Evolutionary conservation across 2,329 filamentous ascomycete species (phyloP), one percentile per base, ranked within the genome.

Genomic region (Colletotrichum caudatum): DNA sequence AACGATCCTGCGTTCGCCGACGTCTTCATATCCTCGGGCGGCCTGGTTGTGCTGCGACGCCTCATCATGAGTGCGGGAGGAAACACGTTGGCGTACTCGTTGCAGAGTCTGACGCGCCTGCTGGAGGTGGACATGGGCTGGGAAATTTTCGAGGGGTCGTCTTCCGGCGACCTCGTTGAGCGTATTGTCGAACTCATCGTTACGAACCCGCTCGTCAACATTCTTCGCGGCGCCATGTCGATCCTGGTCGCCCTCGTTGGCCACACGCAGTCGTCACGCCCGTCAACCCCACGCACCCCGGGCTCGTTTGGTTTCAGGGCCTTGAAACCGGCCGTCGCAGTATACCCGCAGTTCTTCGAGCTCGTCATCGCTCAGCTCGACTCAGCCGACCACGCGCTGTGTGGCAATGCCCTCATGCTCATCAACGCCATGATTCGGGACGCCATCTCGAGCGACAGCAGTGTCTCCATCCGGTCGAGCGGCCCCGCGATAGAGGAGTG

Each of bases 41-140:
- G 96, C 5, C 87, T 98, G 74, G 87, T 91, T 75, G 91, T 95
- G 75, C 84, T 99, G 77, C 90, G 94, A 64, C 91, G 93, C 68
- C 87, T 98, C 65, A 94, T 96, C 74, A 90, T 98, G 86, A 89
- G 90, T 75, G 91, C 95, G 39, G 93, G 90, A 69, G 96, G 96
- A 70, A 99, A 99, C 82, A 98, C 96, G 1, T 87, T 99, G 78
- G 96, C 96, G 72, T 99, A 99, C 83, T 94, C 95, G 73, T 86
- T 99, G 72, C 95, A 97, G 75, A 96, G 94, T 77, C 88, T 98
- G 77, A 93, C 92, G 69, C 90, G 94, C 68, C 84, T 99, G 72
- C 86, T 99, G 73, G 96, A 99, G 83, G 93, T 98, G 50, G 96
- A 98, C 83, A 97, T 98, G 89, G 96, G 96, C 71, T 99, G 96